Evolutionary conservation across 2,329 filamentous ascomycete genomes (phyloP).

Genomic region (Nigrospora osmanthi): DNA sequence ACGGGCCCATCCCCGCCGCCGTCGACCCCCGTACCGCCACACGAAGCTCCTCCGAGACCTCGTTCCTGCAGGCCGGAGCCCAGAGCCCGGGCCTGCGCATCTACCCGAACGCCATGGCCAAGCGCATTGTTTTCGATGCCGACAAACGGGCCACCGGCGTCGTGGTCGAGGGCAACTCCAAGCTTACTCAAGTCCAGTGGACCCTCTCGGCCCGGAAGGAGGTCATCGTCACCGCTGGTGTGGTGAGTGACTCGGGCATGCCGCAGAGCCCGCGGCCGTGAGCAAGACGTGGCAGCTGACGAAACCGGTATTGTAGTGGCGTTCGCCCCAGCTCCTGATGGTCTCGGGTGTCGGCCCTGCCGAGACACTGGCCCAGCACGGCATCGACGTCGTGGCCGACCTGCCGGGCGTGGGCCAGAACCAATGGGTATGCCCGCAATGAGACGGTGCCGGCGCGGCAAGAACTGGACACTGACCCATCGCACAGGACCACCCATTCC

Average conservation of each 20-base stretch:
- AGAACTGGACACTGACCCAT: constrained; percentile 3
- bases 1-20: not conserved
- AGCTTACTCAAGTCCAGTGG: constrained; percentile 3
- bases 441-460: constrained; percentile 3
- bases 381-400: constrained; percentile 19
- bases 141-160: constrained; percentile 29
- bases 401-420: constrained; percentile 14
- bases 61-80: constrained; percentile 8
- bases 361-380: constrained; percentile 15
- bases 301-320: constrained; percentile 1
- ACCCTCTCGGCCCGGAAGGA: constrained; percentile 7
- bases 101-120: too few relatives aligned
- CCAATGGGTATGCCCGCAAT: constrained; percentile 3
- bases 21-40: not conserved
- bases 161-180: constrained; percentile 17
- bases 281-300: too few relatives aligned
- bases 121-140: not conserved
- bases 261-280: too few relatives aligned
- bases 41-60: not conserved
- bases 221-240: constrained; percentile 15
- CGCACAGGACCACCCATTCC: constrained; percentile 4
- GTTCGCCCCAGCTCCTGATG: constrained; percentile 17
- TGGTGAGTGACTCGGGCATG: not conserved
- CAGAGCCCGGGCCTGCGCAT: too few relatives aligned
- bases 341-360: constrained; percentile 18